A percentile compares a stretch with the other conserved stretches of the same genome.
These are phyloP conservation scores for Cymbomonas tetramitiformis DNA, from an alignment of 139 green algal species.

Conservation along the genomic window DNA sequence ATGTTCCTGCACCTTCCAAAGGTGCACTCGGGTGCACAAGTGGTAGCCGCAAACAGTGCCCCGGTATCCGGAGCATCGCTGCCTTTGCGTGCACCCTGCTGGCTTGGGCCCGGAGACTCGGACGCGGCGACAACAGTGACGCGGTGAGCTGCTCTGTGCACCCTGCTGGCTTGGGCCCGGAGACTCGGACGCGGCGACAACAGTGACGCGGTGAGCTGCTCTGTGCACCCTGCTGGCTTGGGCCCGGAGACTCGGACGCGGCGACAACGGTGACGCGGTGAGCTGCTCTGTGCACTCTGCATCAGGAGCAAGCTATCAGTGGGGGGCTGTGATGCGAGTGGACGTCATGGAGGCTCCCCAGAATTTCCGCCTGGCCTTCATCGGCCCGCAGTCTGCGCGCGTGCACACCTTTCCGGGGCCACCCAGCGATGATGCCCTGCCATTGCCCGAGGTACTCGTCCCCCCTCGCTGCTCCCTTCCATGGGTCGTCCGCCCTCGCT, in stretches of 20 bases:
- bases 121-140: too few species aligned
- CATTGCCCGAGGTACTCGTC: neutral
- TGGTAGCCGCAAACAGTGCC: too few species aligned
- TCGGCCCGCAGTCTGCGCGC: slow-evolving; percentile 33
- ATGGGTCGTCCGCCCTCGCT: neutral
- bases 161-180: too few species aligned
- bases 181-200: slow-evolving; percentile 23
- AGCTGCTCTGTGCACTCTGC: too few species aligned
- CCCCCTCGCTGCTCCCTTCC: neutral
- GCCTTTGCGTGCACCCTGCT: too few species aligned
- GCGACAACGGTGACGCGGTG: neutral
- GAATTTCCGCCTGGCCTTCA: slow-evolving; percentile 41
- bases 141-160: too few species aligned
- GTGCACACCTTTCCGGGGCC: slow-evolving; percentile 14
- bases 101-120: too few species aligned
- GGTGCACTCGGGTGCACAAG: too few species aligned
- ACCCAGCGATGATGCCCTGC: neutral
- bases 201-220: slow-evolving; percentile 16
- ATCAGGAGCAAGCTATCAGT: too few species aligned
- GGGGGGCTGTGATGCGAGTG: slow-evolving; percentile 50
- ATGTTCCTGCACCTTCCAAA: too few species aligned
- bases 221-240: too few species aligned
- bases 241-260: neutral
- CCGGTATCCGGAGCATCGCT: too few species aligned
- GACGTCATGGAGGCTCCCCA: slow-evolving; percentile 47